These are phyloP conservation scores for Medakamo hakoo DNA, from an alignment of 139 green algal species.

Conservation along the genomic window DNA sequence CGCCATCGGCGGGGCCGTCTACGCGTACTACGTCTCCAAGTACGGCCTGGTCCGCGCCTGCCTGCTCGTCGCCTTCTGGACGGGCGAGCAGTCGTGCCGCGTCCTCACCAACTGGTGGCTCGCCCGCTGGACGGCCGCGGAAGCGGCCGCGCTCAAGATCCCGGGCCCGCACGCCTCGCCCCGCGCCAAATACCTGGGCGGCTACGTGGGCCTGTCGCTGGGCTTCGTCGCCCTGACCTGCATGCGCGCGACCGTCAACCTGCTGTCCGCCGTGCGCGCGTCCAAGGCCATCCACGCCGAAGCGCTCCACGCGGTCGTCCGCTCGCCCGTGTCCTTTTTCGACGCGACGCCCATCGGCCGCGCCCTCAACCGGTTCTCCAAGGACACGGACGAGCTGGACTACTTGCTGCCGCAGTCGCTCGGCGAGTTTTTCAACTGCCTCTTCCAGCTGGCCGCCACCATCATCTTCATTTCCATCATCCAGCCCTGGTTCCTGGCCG, in stretches of 20 bases:
- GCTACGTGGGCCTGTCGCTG: slow-evolving; percentile 29
- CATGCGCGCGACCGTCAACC: slow-evolving; percentile 16
- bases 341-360: slow-evolving; percentile 81
- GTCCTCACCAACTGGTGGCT: slow-evolving; percentile 38
- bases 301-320: slow-evolving; percentile 13
- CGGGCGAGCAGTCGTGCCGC: slow-evolving; percentile 20
- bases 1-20: slow-evolving; percentile 9
- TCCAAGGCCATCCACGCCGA: slow-evolving; percentile 15
- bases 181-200: slow-evolving; percentile 16
- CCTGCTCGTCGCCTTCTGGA: slow-evolving; percentile 18
- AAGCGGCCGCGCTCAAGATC: slow-evolving; percentile 1
- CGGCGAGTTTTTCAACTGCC: slow-evolving; percentile 35
- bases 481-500: slow-evolving; percentile 28
- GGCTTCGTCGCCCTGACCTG: slow-evolving; percentile 17
- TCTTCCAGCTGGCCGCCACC: slow-evolving; percentile 37
- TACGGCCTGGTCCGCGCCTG: slow-evolving; percentile 21
- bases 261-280: slow-evolving; percentile 19
- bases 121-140: slow-evolving; percentile 18
- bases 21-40: slow-evolving; percentile 18
- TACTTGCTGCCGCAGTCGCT: slow-evolving; percentile 44
- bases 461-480: slow-evolving; percentile 53
- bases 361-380: slow-evolving; percentile 80
- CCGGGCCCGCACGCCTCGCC: slow-evolving; percentile 1
- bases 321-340: slow-evolving; percentile 70
- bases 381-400: slow-evolving; percentile 74